Percentiles rank a stretch among this genome's conserved stretches.
Conservation (phyloP, 441 rosid species). For the Monsonia emarginata region DNA sequence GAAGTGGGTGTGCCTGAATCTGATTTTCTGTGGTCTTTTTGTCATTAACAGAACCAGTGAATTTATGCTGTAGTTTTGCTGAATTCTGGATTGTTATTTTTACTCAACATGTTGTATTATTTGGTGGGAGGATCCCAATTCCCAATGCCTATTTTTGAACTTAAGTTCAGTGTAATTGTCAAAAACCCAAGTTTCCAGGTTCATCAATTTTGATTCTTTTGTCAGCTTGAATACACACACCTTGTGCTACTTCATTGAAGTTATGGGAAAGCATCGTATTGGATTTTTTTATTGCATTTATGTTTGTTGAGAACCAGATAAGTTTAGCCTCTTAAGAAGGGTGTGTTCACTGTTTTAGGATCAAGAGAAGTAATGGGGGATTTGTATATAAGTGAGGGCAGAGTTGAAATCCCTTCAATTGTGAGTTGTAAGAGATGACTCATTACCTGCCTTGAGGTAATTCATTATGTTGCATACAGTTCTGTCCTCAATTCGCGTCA, state of each 20-base stretch:
- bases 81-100: not conserved
- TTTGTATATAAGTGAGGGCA: constrained; percentile 20
- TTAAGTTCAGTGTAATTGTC: too few species aligned
- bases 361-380: constrained; percentile 33
- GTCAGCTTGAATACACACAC: too few species aligned
- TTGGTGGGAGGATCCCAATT: not conserved
- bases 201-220: not conserved
- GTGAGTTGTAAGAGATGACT: constrained; percentile 23
- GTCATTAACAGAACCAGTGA: not conserved
- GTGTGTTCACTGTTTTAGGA: constrained; percentile 15
- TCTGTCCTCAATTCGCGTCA: not conserved
- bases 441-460: constrained; percentile 1
- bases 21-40: not conserved
- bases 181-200: not conserved
- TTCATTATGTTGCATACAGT: not conserved
- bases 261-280: not conserved
- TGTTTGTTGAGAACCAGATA: not conserved
- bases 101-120: not conserved
- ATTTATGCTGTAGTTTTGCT: not conserved
- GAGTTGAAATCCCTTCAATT: constrained; percentile 17
- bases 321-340: not conserved
- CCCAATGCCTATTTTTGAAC: too few species aligned
- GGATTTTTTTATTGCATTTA: not conserved
- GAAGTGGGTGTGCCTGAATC: not conserved
- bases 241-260: not conserved